Conservation (phyloP, 2,329 filamentous ascomycete genomes). For the Thielaviopsis punctulata region DNA sequence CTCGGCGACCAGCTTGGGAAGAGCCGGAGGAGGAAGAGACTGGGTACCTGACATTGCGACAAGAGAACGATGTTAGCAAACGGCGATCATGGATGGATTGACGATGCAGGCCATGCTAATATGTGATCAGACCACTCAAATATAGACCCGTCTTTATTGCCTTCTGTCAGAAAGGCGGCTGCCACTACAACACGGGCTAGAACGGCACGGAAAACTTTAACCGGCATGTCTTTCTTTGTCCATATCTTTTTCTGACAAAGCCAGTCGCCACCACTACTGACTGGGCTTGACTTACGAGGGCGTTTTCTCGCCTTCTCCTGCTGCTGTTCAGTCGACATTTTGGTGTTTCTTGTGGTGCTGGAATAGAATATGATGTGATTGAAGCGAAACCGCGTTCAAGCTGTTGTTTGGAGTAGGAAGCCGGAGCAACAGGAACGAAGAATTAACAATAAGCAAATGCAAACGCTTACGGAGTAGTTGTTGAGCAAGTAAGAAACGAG, state of each 20-base stretch:
- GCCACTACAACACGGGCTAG: too few relatives aligned
- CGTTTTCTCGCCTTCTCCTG: conserved; percentile 11
- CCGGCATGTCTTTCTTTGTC: not conserved
- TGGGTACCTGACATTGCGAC: conserved; percentile 55
- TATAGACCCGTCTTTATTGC: not conserved
- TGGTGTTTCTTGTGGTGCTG: not conserved
- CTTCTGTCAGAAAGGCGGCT: not conserved
- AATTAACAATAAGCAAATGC: too few relatives aligned
- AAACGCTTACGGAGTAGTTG: too few relatives aligned
- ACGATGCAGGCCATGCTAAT: not conserved
- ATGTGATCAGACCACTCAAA: not conserved
- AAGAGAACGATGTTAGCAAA: conserved; percentile 13
- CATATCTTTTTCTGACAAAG: not conserved
- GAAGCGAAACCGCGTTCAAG: too few relatives aligned
- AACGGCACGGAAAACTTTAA: too few relatives aligned
- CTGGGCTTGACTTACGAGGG: conserved; percentile 9
- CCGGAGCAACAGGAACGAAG: not conserved
- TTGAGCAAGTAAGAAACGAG: too few relatives aligned
- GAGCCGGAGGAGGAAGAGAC: conserved; percentile 77
- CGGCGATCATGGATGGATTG: not conserved
- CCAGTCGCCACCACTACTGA: not conserved
- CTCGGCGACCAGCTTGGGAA: conserved; percentile 85
- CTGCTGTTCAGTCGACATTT: conserved; percentile 7
- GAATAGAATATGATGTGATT: not conserved
- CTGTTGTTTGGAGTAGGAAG: not conserved